A percentile compares a stretch with the other conserved stretches of the same genome.
These are phyloP conservation scores for Pholiota microspora DNA, from an alignment of 768 basidiomycete species.

Conservation along the genomic window DNA sequence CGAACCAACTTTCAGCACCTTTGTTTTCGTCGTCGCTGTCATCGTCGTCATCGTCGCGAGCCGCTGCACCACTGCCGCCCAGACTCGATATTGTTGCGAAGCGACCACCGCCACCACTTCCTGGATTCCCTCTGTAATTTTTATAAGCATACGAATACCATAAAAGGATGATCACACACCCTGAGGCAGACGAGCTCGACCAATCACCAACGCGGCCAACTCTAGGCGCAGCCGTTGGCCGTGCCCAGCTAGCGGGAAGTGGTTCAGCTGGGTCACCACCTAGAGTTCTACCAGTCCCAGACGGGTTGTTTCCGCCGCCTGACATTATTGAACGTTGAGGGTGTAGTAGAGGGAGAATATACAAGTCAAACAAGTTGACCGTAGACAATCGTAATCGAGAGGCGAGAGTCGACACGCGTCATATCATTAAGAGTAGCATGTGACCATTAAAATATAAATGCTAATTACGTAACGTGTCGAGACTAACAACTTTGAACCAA, in stretches of 20 bases:
- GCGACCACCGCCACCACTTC: constrained; percentile 21
- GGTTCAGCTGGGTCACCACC: constrained; percentile 48
- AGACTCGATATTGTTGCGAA: constrained; percentile 30
- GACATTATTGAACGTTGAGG: constrained; percentile 36
- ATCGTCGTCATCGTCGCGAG: constrained; percentile 49
- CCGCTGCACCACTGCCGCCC: constrained; percentile 16
- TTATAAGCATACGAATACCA: not conserved
- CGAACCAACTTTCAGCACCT: constrained; percentile 72
- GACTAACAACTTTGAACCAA: too few relatives aligned
- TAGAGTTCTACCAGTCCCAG: constrained; percentile 41
- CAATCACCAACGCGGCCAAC: constrained; percentile 56
- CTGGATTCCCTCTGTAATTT: constrained; percentile 3
- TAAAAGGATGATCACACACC: constrained; percentile 18
- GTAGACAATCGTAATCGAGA: too few relatives aligned
- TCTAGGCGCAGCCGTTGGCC: constrained; percentile 35
- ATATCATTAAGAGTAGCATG: too few relatives aligned
- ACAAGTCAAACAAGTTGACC: too few relatives aligned
- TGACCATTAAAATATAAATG: too few relatives aligned
- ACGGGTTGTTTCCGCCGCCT: constrained; percentile 27
- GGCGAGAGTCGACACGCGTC: too few relatives aligned
- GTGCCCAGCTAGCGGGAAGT: constrained; percentile 45
- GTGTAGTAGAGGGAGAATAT: too few relatives aligned
- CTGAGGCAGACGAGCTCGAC: constrained; percentile 27
- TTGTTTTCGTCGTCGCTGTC: constrained; percentile 47
- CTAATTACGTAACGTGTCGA: too few relatives aligned